Percentiles rank a stretch among this genome's conserved stretches.
Evolutionary conservation across 495 filamentous ascomycete genomes (phyloP).

Genomic region (Tetracladium setigerum): DNA sequence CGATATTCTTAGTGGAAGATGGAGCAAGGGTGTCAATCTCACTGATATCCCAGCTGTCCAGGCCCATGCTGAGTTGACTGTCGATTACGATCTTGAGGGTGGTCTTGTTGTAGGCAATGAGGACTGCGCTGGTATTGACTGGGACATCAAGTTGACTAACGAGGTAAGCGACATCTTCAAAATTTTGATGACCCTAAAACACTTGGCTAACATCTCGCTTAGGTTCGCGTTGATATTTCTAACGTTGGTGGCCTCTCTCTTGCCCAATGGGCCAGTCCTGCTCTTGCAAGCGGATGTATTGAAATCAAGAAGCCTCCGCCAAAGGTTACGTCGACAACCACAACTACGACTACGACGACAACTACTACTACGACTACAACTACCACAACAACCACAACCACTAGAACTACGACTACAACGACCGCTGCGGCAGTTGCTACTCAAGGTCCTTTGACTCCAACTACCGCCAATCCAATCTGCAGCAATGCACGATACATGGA

Average conservation of each 20-base stretch:
- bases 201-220: no score
- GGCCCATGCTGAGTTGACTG: conserved; percentile 2
- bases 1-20: conserved; percentile 8
- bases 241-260: background rate
- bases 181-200: no score
- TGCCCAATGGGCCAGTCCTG: conserved; percentile 4
- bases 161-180: background rate
- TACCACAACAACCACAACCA: no score
- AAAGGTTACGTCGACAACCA: background rate
- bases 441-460: background rate
- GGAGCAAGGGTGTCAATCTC: conserved; percentile 4
- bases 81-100: conserved; percentile 1
- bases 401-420: background rate
- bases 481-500: conserved; percentile 1
- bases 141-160: conserved; percentile 8
- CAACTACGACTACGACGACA: no score
- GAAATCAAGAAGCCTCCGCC: background rate
- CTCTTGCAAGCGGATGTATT: conserved; percentile 5
- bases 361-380: no score
- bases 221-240: background rate
- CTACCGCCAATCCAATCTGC: background rate
- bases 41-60: conserved; percentile 6
- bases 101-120: conserved; percentile 2
- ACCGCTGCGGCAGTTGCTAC: conserved; percentile 2
- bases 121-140: conserved; percentile 1